Percentiles rank a stretch among this genome's conserved stretches.
phyloP scores from a whole-genome alignment of 345 rosid genomes.

The Gossypium turneri region DNA sequence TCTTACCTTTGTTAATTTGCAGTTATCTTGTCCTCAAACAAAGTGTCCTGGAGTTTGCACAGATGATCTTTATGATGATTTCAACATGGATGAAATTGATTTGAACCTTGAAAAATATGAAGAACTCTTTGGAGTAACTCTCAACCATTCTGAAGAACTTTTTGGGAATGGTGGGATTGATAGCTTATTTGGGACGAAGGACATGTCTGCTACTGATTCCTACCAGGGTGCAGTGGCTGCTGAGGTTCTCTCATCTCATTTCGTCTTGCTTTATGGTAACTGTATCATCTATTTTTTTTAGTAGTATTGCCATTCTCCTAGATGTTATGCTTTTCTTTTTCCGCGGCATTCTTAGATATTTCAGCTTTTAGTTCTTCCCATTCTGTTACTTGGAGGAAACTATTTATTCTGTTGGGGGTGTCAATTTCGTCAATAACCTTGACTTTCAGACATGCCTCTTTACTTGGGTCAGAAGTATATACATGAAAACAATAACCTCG shows the following conservation, averaged over 20 bases:
- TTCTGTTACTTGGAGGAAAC: background rate
- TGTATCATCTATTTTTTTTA: background rate
- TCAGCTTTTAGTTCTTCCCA: background rate
- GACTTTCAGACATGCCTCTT: background rate
- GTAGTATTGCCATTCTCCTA: background rate
- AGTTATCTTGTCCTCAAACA: constrained; percentile 41
- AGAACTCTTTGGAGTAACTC: constrained; percentile 77
- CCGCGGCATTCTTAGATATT: background rate
- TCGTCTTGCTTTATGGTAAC: constrained; percentile 24
- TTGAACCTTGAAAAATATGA: constrained; percentile 86
- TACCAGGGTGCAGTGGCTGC: constrained; percentile 53
- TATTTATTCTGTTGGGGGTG: background rate
- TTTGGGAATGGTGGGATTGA: constrained; percentile 82
- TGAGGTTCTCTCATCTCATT: constrained; percentile 45
- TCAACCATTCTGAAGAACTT: constrained; percentile 68
- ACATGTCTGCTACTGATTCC: constrained; percentile 56
- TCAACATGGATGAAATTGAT: constrained; percentile 78
- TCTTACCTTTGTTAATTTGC: constrained; percentile 26
- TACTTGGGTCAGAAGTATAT: background rate
- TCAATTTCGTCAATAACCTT: background rate
- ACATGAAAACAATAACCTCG: background rate
- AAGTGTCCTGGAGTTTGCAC: constrained; percentile 40
- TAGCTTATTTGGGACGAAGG: constrained; percentile 65
- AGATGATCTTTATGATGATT: constrained; percentile 58
- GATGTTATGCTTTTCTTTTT: background rate